These are phyloP conservation scores for Neopestalotiopsis sp. DNA, from an alignment of 2,329 filamentous ascomycete genomes.

Conservation along the genomic window DNA sequence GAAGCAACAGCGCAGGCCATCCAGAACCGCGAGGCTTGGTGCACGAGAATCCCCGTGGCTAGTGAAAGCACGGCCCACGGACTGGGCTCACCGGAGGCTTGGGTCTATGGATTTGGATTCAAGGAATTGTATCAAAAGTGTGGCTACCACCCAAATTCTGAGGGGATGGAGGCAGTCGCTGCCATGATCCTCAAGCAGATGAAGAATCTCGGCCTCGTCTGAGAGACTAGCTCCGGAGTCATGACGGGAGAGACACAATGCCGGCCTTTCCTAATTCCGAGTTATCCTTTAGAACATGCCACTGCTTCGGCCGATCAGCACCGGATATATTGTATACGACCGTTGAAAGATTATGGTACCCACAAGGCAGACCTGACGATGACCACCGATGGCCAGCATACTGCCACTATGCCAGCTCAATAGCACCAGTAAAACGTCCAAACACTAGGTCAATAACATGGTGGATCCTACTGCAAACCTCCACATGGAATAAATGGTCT, in stretches of 20 bases:
- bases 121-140: slow-evolving; percentile 20
- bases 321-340: not conserved
- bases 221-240: not conserved
- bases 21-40: slow-evolving; percentile 33
- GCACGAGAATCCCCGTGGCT: slow-evolving; percentile 30
- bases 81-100: slow-evolving; percentile 33
- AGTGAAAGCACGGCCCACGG: slow-evolving; percentile 33
- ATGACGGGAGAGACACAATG: not conserved
- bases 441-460: not conserved
- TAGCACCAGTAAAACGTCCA: not conserved
- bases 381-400: not conserved
- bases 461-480: not conserved
- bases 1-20: slow-evolving; percentile 32
- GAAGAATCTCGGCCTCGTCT: slow-evolving; percentile 20
- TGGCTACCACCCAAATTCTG: slow-evolving; percentile 35
- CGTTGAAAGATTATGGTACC: not conserved
- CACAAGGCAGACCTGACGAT: not conserved
- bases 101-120: slow-evolving; percentile 37
- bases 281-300: too few relatives aligned
- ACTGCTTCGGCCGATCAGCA: too few relatives aligned
- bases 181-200: slow-evolving; percentile 32
- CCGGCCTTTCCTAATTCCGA: too few relatives aligned
- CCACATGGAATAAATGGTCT: slow-evolving; percentile 2
- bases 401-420: not conserved
- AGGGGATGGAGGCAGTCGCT: slow-evolving; percentile 36